A percentile compares a stretch with the other conserved stretches of the same genome.
Evolutionary conservation across 768 basidiomycete species (phyloP).

Genomic region (Phallus indusiatus): DNA sequence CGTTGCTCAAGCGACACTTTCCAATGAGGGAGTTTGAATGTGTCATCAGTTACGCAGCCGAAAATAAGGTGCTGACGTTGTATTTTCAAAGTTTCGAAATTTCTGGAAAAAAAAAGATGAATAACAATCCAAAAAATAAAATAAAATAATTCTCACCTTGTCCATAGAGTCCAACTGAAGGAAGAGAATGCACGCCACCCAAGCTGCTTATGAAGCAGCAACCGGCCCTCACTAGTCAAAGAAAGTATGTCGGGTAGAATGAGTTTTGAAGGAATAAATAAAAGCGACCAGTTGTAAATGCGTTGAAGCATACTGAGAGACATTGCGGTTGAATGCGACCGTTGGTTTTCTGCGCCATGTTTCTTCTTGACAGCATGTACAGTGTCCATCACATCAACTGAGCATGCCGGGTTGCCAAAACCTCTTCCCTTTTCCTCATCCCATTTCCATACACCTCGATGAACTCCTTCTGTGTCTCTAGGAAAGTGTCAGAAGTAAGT

Average conservation of each 20-base stretch:
- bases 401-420: slow-evolving; percentile 22
- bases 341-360: slow-evolving; percentile 12
- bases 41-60: not conserved
- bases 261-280: not conserved
- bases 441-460: slow-evolving; percentile 14
- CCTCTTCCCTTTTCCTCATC: slow-evolving; percentile 17
- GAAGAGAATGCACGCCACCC: slow-evolving; percentile 18
- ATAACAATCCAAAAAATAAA: not conserved
- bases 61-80: not conserved
- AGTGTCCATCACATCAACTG: slow-evolving; percentile 15
- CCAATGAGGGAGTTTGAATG: slow-evolving; percentile 11
- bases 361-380: slow-evolving; percentile 19
- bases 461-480: not conserved
- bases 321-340: slow-evolving; percentile 24
- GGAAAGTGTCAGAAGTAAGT: no score
- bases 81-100: not conserved
- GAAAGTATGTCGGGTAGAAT: not conserved
- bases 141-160: slow-evolving; percentile 18
- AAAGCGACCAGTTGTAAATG: not conserved
- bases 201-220: not conserved
- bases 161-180: slow-evolving; percentile 23
- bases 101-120: not conserved
- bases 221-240: not conserved
- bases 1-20: slow-evolving; percentile 15
- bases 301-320: slow-evolving; percentile 12